These are phyloP conservation scores for Boechera stricta DNA, from an alignment of 345 rosid genomes.

Conservation along the genomic window DNA sequence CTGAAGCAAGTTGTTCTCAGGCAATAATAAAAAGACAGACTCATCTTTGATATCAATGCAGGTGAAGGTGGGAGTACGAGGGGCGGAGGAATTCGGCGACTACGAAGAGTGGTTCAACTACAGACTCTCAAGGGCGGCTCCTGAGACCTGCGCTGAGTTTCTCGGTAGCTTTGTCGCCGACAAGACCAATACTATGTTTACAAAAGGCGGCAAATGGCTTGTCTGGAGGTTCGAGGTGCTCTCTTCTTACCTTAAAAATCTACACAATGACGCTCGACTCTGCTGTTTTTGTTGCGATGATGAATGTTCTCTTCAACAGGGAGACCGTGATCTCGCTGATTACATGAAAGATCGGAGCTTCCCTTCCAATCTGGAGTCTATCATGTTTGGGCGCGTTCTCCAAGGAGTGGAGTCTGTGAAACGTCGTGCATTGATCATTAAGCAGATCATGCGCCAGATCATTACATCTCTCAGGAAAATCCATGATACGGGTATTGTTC, in stretches of 20 bases:
- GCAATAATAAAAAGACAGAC: background rate
- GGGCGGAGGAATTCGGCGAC: conserved; percentile 88
- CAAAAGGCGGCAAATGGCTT: conserved; percentile 93
- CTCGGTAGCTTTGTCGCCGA: conserved; percentile 92
- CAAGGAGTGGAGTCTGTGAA: conserved; percentile 75
- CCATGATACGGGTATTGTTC: conserved; percentile 93
- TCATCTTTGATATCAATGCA: conserved; percentile 37
- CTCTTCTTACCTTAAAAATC: background rate
- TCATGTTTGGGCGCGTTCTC: conserved; percentile 84
- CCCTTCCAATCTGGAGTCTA: conserved; percentile 81
- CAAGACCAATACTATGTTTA: conserved; percentile 61
- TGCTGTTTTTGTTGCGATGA: background rate
- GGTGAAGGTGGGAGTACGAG: conserved; percentile 84
- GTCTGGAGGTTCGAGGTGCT: conserved; percentile 98
- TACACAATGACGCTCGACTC: background rate
- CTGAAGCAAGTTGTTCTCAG: too few species aligned
- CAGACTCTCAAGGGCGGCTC: conserved; percentile 94
- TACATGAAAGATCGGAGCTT: conserved; percentile 89
- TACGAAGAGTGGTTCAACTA: conserved; percentile 98
- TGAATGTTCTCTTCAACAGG: conserved; percentile 50
- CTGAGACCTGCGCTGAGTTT: conserved; percentile 94
- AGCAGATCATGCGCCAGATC: conserved; percentile 93
- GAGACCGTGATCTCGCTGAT: conserved; percentile 82
- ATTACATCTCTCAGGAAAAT: conserved; percentile 85
- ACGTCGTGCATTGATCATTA: conserved; percentile 82